phyloP scores from a whole-genome alignment of 805 yeast genomes.

The Nakazawaea populi region DNA sequence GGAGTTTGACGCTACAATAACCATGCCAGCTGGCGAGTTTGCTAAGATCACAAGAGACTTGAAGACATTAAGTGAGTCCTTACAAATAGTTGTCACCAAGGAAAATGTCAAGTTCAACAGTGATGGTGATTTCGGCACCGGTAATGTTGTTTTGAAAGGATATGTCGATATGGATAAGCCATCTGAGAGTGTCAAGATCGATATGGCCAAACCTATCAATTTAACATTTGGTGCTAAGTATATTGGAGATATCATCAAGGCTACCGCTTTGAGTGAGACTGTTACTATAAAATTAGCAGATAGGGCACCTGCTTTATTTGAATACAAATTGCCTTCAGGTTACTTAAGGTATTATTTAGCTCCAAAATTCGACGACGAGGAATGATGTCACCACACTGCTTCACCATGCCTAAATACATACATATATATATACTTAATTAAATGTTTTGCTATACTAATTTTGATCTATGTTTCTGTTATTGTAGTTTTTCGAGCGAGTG shows the following conservation, averaged over 20 bases:
- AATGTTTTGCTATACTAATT: neutral
- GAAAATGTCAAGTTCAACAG: constrained; percentile 86
- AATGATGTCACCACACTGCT: constrained; percentile 25
- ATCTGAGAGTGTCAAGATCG: constrained; percentile 67
- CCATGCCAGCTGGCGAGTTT: constrained; percentile 85
- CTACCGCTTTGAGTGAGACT: constrained; percentile 67
- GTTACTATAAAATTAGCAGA: constrained; percentile 85
- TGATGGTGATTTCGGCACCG: constrained; percentile 89
- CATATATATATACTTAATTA: neutral
- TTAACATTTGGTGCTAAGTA: constrained; percentile 90
- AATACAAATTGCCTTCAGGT: constrained; percentile 87
- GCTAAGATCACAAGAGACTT: constrained; percentile 87
- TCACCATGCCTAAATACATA: neutral
- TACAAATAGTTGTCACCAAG: constrained; percentile 81
- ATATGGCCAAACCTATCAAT: constrained; percentile 80
- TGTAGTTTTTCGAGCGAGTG: no score
- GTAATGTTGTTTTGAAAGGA: constrained; percentile 82
- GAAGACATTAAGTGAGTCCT: constrained; percentile 79
- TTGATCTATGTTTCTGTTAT: no score
- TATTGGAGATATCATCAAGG: constrained; percentile 86
- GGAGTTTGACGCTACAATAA: constrained; percentile 80
- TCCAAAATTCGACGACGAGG: constrained; percentile 95
- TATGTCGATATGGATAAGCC: constrained; percentile 75
- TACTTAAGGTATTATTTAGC: constrained; percentile 94
- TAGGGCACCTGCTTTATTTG: constrained; percentile 90